A percentile compares a stretch with the other conserved stretches of the same genome.
Conservation (phyloP, 495 filamentous ascomycete genomes). For the Penicillium macrosclerotiorum region DNA sequence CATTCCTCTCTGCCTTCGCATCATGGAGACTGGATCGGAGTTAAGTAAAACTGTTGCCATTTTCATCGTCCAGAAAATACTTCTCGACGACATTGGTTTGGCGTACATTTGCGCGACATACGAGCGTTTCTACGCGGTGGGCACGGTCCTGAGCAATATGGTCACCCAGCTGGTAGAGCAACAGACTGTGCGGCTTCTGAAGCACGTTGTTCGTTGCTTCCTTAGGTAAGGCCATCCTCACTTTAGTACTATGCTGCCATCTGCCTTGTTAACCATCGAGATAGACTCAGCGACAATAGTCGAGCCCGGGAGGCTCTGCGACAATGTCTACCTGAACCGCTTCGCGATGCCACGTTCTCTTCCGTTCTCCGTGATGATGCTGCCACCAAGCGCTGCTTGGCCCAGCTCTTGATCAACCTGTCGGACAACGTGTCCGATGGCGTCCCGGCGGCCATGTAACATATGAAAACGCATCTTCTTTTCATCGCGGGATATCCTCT, state of each 20-base stretch:
- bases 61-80: constrained; percentile 99
- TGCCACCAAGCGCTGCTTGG: constrained; percentile 95
- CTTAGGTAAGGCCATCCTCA: constrained; percentile 61
- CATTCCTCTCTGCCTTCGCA: constrained; percentile 94
- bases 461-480: constrained; percentile 38
- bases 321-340: constrained; percentile 94
- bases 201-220: constrained; percentile 98
- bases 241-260: neutral
- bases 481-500: constrained; percentile 36
- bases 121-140: constrained; percentile 98
- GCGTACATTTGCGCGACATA: constrained; percentile 99
- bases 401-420: constrained; percentile 94
- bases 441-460: constrained; percentile 48
- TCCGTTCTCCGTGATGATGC: constrained; percentile 95
- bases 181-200: constrained; percentile 91
- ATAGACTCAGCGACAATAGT: constrained; percentile 90
- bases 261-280: constrained; percentile 16
- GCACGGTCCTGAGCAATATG: constrained; percentile 98
- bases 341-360: constrained; percentile 95
- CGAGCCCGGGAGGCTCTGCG: constrained; percentile 91
- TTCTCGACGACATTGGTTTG: constrained; percentile 95
- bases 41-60: constrained; percentile 99
- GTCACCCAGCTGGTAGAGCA: constrained; percentile 95
- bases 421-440: constrained; percentile 85
- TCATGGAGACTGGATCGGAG: constrained; percentile 99